These are phyloP conservation scores for Spiraea crenata DNA, from an alignment of 331 rosid genomes.

Conservation along the genomic window DNA sequence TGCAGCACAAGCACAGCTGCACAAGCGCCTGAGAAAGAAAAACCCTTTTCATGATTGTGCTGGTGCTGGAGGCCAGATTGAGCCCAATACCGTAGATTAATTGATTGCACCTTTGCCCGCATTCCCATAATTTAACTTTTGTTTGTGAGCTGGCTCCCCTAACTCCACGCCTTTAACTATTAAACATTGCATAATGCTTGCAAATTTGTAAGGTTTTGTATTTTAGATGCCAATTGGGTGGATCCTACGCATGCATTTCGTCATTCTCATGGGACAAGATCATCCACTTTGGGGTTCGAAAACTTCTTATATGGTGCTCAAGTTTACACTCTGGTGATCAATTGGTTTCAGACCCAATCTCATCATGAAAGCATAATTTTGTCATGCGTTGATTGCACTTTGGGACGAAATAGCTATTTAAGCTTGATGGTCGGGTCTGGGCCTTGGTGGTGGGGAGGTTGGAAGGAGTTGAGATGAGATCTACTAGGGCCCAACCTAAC, in stretches of 20 bases:
- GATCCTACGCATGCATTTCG: not conserved
- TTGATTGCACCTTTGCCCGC: not conserved
- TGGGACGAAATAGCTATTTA: too few species aligned
- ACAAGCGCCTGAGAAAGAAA: constrained; percentile 5
- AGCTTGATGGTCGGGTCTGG: too few species aligned
- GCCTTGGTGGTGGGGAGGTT: too few species aligned
- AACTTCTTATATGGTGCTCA: too few species aligned
- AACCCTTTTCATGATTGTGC: constrained; percentile 4
- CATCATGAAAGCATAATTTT: too few species aligned
- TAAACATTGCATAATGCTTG: not conserved
- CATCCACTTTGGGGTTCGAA: too few species aligned
- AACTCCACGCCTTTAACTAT: not conserved
- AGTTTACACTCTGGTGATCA: too few species aligned
- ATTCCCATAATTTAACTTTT: not conserved
- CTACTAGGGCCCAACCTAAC: too few species aligned
- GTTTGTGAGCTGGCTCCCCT: constrained; percentile 15
- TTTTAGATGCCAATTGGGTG: not conserved
- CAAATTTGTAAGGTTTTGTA: not conserved
- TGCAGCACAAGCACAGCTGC: not conserved
- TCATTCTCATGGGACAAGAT: not conserved
- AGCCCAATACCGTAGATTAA: not conserved
- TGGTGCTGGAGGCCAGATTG: constrained; percentile 18
- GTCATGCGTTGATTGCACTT: too few species aligned
- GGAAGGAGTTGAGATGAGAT: too few species aligned
- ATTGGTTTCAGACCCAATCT: too few species aligned